Evolutionary conservation across 2,329 filamentous ascomycete genomes (phyloP), one percentile per base, ranked within the genome.

Genomic region (Aspergillus quadricinctus): DNA sequence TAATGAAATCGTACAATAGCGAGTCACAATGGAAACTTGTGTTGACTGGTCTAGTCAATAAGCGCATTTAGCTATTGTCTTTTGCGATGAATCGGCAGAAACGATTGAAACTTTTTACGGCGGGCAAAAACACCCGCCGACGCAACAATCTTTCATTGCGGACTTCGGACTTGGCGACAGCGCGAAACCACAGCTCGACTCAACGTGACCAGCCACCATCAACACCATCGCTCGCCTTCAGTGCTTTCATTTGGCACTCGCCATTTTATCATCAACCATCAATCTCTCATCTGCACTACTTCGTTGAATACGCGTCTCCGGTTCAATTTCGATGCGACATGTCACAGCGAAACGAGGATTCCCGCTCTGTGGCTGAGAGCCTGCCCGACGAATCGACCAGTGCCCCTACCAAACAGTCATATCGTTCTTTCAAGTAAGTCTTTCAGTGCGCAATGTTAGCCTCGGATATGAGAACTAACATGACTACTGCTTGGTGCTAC

Each of bases 381-480:
- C 61, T 72, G 41, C 69, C 68, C 8, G 71, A 74, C 64, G 66
- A 67, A 27, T 55, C 65, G 11, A 59, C 57, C 52, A 67, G 68
- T 50, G 57, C 64, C 64, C 78, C 80, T 65, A 68, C 72, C 55
- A 81, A 77, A 73, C 79, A 76, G 67, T 82, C 78, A 3, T 85
- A 87, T 73, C 87, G 84, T 69, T 88, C 85, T 48, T 88, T 82
- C 81, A 91, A 90, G 83, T 77, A 66, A 61, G 73, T 55, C 27
- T 25, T 52, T 41, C 41, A 48, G 17, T 46, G 17, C 25, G 28
- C 27, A 14, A 31, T 50, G 9, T 27, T 21, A 25, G 31, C 28
- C 21, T 46, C 27, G n/a, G 21, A 6, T 23, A 25, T 48, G 5
- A n/a, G 10, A 28, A 53, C 51, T 64, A 53, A 65, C 56, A 43